Conservation (phyloP, 2,329 filamentous ascomycete species). For the Dothiorella sarmentorum region DNA sequence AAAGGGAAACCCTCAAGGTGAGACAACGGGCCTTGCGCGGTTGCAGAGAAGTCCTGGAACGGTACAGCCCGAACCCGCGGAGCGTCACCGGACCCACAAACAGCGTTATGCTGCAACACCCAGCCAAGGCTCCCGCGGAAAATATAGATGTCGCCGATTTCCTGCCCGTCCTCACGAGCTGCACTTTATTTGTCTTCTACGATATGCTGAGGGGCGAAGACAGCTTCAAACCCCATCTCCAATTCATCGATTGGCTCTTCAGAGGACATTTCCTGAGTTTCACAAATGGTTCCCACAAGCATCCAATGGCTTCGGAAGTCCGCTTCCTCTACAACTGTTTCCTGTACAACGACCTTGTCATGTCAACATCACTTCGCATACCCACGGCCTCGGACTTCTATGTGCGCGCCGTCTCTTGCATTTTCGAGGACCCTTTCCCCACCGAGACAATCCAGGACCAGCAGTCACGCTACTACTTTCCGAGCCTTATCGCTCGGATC, state of each 20-base stretch:
- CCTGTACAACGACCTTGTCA: background rate
- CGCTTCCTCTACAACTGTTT: background rate
- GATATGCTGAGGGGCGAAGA: background rate
- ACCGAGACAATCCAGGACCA: background rate
- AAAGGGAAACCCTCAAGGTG: background rate
- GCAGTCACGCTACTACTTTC: background rate
- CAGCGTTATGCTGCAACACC: background rate
- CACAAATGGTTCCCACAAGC: background rate
- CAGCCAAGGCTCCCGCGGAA: background rate
- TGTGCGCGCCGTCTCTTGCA: background rate
- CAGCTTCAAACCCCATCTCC: background rate
- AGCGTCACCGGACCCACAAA: background rate
- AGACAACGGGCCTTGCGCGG: background rate
- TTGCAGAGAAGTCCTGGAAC: background rate
- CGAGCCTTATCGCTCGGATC: background rate
- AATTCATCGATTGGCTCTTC: background rate
- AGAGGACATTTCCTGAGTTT: background rate
- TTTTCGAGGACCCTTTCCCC: background rate
- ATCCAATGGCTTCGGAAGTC: background rate
- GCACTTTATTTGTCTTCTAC: background rate
- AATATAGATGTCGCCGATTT: background rate
- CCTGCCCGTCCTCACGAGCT: background rate
- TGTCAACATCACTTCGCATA: background rate
- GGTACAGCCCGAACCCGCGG: background rate
- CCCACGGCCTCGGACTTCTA: background rate